Conservation (phyloP, 139 green algal species). For the Medakamo hakoo region DNA sequence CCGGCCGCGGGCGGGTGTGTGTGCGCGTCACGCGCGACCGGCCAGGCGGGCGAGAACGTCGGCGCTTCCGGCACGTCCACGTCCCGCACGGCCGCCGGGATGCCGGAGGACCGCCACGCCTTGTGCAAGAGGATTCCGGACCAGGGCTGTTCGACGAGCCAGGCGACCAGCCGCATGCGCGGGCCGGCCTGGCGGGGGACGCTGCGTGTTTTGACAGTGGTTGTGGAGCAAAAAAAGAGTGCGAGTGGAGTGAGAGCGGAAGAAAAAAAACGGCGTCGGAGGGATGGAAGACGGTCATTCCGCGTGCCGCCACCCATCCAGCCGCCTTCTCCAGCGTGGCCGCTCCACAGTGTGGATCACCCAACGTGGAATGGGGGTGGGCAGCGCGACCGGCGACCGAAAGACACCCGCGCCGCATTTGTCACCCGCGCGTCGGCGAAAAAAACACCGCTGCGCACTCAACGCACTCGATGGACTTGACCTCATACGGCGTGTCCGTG, state of each 20-base stretch:
- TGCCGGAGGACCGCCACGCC: background rate
- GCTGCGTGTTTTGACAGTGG: background rate
- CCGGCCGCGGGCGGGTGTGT: background rate
- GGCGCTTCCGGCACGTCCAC: background rate
- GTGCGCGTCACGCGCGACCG: background rate
- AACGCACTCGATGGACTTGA: background rate
- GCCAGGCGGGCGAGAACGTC: background rate
- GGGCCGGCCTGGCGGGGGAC: background rate
- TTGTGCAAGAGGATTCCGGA: background rate
- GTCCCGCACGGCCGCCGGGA: background rate
- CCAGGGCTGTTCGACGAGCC: background rate
- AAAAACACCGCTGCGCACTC: too few relatives aligned
- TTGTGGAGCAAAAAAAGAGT: slow-evolving; percentile 3
- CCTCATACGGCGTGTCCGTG: background rate
- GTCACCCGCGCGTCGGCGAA: too few relatives aligned
- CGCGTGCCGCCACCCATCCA: too few relatives aligned
- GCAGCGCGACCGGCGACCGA: too few relatives aligned
- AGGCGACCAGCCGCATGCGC: background rate
- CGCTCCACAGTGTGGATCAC: too few relatives aligned
- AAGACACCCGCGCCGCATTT: too few relatives aligned
- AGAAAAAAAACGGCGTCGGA: too few relatives aligned
- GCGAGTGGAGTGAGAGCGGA: too few relatives aligned
- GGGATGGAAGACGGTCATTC: too few relatives aligned
- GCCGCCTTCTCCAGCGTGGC: too few relatives aligned
- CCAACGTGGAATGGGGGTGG: too few relatives aligned